Evolutionary conservation across 2,329 filamentous ascomycete genomes (phyloP).

Genomic region (Aurifilum marmelostoma): DNA sequence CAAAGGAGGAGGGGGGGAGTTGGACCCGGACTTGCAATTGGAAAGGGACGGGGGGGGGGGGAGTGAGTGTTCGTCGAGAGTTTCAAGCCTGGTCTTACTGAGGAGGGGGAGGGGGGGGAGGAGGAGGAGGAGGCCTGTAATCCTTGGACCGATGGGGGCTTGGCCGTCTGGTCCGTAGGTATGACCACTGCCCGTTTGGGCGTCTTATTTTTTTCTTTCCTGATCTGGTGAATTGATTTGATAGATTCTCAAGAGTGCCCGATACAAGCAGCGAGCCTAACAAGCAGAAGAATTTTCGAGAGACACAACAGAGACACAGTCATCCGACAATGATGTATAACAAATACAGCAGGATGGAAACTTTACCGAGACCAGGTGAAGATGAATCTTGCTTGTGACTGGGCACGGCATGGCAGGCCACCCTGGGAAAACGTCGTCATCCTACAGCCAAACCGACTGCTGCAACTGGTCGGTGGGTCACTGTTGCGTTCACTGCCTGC

Average conservation of each 20-base stretch:
- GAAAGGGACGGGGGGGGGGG: not conserved
- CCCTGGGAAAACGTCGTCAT: constrained; percentile 24
- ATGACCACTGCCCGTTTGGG: constrained; percentile 6
- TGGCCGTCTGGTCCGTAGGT: not conserved
- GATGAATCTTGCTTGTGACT: constrained; percentile 13
- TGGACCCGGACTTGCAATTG: constrained; percentile 1
- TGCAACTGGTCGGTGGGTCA: constrained; percentile 3
- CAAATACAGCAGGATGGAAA: too few species aligned
- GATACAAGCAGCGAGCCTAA: not conserved
- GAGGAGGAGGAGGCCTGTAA: constrained; percentile 6
- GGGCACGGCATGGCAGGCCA: constrained; percentile 10
- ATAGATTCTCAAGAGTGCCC: not conserved
- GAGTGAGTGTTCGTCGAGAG: constrained; percentile 13
- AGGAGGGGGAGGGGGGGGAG: not conserved
- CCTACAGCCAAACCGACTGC: constrained; percentile 13
- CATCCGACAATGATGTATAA: not conserved
- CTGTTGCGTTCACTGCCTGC: not conserved
- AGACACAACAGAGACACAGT: not conserved
- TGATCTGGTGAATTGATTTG: not conserved
- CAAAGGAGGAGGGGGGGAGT: not conserved
- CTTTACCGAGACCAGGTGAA: not conserved
- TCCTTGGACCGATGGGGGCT: constrained; percentile 13
- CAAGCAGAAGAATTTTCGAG: not conserved
- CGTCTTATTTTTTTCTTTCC: not conserved
- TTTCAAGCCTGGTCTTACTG: constrained; percentile 18